A percentile compares a stretch with the other conserved stretches of the same genome.
These are phyloP conservation scores for Boletus rubescentipes DNA, from an alignment of 768 basidiomycete genomes.

Conservation along the genomic window DNA sequence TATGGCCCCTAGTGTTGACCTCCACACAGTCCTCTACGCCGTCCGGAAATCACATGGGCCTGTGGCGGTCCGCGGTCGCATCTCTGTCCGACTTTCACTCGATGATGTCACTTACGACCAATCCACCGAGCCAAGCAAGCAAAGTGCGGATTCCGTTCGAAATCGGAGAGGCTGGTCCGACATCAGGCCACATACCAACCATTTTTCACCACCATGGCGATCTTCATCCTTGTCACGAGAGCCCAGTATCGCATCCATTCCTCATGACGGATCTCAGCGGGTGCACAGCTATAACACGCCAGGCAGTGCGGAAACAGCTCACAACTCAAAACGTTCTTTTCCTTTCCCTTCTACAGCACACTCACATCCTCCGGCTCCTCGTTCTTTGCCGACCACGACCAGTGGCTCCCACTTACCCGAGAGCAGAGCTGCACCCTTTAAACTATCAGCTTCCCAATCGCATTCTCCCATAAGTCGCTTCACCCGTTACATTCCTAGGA, in stretches of 20 bases:
- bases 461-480: conserved; percentile 29
- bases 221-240: conserved; percentile 3
- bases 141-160: conserved; percentile 2
- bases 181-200: background rate
- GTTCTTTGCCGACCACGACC: conserved; percentile 16
- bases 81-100: conserved; percentile 50
- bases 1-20: conserved; percentile 3
- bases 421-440: conserved; percentile 2
- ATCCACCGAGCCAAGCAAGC: conserved; percentile 6
- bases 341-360: conserved; percentile 6
- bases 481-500: conserved; percentile 49
- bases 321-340: background rate
- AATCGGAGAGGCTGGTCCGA: conserved; percentile 50
- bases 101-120: conserved; percentile 35
- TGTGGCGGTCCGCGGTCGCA: conserved; percentile 51
- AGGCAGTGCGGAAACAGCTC: background rate
- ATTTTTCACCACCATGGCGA: background rate
- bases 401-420: conserved; percentile 5
- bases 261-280: background rate
- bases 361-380: conserved; percentile 5
- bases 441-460: conserved; percentile 20
- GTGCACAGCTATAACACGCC: background rate
- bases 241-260: conserved; percentile 3
- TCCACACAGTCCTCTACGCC: conserved; percentile 48
- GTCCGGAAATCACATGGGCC: conserved; percentile 53